Percentiles rank a stretch among this genome's conserved stretches.
phyloP scores from a whole-genome alignment of 225 moss, liverwort and hornwort species.

The Anthoceros angustus region DNA sequence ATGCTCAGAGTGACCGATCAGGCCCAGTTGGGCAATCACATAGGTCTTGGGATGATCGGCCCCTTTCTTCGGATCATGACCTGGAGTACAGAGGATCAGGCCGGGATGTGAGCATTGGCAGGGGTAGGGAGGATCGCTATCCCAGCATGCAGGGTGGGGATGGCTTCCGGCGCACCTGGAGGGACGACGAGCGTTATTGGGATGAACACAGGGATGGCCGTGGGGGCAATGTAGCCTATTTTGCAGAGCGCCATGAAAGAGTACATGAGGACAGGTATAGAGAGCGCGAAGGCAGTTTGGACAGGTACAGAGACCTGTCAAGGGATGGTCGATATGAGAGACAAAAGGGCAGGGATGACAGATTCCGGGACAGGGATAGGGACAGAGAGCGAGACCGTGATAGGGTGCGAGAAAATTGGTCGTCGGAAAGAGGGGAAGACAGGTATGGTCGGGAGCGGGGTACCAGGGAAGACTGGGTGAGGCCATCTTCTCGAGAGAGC shows the following conservation, averaged over 20 bases:
- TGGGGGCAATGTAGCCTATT: slow-evolving; percentile 17
- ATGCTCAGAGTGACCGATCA: slow-evolving; percentile 19
- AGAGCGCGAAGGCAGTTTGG: slow-evolving; percentile 24
- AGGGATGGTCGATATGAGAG: slow-evolving; percentile 16
- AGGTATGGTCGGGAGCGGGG: slow-evolving; percentile 35
- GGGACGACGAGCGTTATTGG: slow-evolving; percentile 21
- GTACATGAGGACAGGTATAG: slow-evolving; percentile 24
- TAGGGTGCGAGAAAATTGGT: slow-evolving; percentile 30
- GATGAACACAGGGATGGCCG: slow-evolving; percentile 21
- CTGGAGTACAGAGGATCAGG: slow-evolving; percentile 15
- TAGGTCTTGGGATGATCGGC: slow-evolving; percentile 19
- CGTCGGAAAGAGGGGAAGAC: slow-evolving; percentile 23
- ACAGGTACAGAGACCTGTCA: slow-evolving; percentile 16
- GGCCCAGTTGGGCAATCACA: slow-evolving; percentile 13
- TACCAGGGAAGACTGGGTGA: slow-evolving; percentile 49
- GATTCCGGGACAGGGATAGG: slow-evolving; percentile 24
- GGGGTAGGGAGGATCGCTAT: slow-evolving; percentile 17
- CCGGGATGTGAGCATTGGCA: slow-evolving; percentile 14
- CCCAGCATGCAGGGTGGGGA: slow-evolving; percentile 15
- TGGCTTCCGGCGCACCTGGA: slow-evolving; percentile 9
- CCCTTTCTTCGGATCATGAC: slow-evolving; percentile 18
- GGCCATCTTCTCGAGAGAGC: slow-evolving; percentile 52
- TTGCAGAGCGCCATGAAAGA: slow-evolving; percentile 18
- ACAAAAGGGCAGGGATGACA: slow-evolving; percentile 33
- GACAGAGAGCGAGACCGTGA: slow-evolving; percentile 35